Evolutionary conservation across 2,329 filamentous ascomycete species (phyloP), one percentile per base, ranked within the genome.

Genomic region (Ophiostoma novo-ulmi): DNA sequence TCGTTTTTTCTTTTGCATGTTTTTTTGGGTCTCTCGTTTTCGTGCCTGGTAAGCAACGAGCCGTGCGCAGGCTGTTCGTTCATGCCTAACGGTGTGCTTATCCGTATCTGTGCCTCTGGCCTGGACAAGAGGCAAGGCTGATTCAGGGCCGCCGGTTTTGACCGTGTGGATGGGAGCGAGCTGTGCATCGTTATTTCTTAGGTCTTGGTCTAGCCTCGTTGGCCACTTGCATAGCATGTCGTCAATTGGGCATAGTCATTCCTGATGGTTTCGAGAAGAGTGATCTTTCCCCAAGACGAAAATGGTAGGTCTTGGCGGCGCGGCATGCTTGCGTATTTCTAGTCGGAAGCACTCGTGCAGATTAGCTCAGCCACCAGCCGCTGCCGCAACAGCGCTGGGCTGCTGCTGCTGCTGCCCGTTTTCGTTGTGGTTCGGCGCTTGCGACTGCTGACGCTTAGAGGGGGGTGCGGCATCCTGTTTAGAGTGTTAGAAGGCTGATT

Each of bases 381-480:
- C 71, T 1, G 72, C 67, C 1, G 71, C 63, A 10, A 68, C 70
- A 20, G 64, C 39, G 5, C 35, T 44, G 6, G 71, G 22, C 2
- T 78, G 77, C 36, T 75, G 76, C 36, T 75, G 76, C 73, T 77
- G 75, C 71, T 79, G 79, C 6, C 41, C 55, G 1, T 63, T 31
- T 77, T 73, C 74, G 76, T 26, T 35, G 67, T 36, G 66, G 20
- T 48, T 66, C 1, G 67, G 36, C 22, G 70, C 66, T n/a, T 71
- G 68, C 5, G 71, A 38, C 22, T 79, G 78, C 52, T 75, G 77
- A 72, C 78, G 76, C 71, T 80, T 80, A 14, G 78, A 73, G n/a
- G 77, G 76, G 5, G 77, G 77, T 11, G 74, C 71, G 61, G 75
- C 35, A 35, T 58, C 65, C 38, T 68, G 81, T 79, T 84, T 81